Evolutionary conservation across 2,329 filamentous ascomycete genomes (phyloP).

Genomic region (Cytospora chrysosperma): DNA sequence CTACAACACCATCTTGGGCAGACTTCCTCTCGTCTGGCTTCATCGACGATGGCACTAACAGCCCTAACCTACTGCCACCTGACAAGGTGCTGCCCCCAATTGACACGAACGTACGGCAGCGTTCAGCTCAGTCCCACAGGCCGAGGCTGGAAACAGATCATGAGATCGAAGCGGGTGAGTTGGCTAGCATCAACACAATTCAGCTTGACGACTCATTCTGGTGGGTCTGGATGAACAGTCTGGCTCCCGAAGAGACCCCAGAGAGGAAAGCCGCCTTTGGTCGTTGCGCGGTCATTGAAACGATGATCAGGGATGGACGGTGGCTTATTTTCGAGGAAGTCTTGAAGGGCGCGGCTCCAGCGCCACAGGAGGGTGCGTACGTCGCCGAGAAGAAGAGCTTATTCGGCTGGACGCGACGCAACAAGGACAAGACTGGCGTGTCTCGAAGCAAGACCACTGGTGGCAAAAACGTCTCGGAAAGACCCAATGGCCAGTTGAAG

Average conservation of each 20-base stretch:
- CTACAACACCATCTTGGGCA: constrained; percentile 96
- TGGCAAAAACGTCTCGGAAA: constrained; percentile 58
- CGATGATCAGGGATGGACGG: constrained; percentile 72
- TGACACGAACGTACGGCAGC: constrained; percentile 66
- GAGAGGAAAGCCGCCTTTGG: constrained; percentile 91
- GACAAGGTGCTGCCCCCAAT: constrained; percentile 91
- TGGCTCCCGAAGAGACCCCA: constrained; percentile 82
- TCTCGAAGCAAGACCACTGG: constrained; percentile 67
- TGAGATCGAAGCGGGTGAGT: constrained; percentile 82
- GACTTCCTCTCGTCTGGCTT: constrained; percentile 97
- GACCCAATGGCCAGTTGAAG: constrained; percentile 41
- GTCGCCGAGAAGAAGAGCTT: constrained; percentile 95
- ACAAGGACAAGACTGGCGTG: constrained; percentile 45
- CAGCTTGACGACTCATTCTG: constrained; percentile 95
- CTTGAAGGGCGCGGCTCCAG: constrained; percentile 85
- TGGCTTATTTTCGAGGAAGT: constrained; percentile 98
- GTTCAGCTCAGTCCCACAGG: constrained; percentile 83
- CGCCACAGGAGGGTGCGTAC: constrained; percentile 81
- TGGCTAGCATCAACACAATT: constrained; percentile 85
- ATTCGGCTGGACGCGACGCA: constrained; percentile 79
- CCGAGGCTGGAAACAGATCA: constrained; percentile 67
- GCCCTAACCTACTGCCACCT: constrained; percentile 74
- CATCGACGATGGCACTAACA: constrained; percentile 67
- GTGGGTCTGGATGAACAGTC: constrained; percentile 99
- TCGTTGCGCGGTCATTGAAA: constrained; percentile 89